Evolutionary conservation across 2,329 filamentous ascomycete genomes (phyloP).

Genomic region (Cyphellophora attinorum): DNA sequence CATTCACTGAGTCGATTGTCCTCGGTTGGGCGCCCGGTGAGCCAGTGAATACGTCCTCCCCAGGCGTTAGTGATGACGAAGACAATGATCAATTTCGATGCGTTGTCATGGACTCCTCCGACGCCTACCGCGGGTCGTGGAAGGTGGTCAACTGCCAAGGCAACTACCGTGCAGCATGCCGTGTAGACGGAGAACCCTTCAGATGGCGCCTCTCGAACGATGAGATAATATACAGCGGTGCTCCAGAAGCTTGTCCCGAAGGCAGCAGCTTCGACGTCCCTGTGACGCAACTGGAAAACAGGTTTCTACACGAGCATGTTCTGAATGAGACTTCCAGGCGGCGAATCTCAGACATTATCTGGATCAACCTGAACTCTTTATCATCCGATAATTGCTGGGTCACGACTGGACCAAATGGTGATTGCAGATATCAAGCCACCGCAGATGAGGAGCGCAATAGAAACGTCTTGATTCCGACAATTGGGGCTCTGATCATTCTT

Average conservation of each 20-base stretch:
- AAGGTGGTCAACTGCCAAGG: conserved; percentile 45
- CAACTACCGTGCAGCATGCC: conserved; percentile 46
- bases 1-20: conserved; percentile 42
- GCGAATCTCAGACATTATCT: conserved; percentile 29
- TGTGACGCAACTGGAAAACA: conserved; percentile 54
- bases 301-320: conserved; percentile 42
- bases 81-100: conserved; percentile 39
- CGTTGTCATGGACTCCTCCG: conserved; percentile 41
- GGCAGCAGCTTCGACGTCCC: conserved; percentile 47
- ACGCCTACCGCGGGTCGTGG: conserved; percentile 43
- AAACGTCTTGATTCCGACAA: conserved; percentile 49
- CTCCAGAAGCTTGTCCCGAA: conserved; percentile 37
- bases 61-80: conserved; percentile 17
- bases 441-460: conserved; percentile 33
- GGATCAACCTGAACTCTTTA: conserved; percentile 54
- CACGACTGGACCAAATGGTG: conserved; percentile 41
- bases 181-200: conserved; percentile 44
- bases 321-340: conserved; percentile 22
- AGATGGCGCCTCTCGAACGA: conserved; percentile 44
- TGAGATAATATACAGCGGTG: conserved; percentile 33
- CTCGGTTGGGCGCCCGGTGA: conserved; percentile 54
- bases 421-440: conserved; percentile 48
- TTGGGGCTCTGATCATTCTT: conserved; percentile 54
- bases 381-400: conserved; percentile 53
- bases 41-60: conserved; percentile 38